Evolutionary conservation across 208 protist genomes (phyloP).

Genomic region (Trypanosoma lewisi): DNA sequence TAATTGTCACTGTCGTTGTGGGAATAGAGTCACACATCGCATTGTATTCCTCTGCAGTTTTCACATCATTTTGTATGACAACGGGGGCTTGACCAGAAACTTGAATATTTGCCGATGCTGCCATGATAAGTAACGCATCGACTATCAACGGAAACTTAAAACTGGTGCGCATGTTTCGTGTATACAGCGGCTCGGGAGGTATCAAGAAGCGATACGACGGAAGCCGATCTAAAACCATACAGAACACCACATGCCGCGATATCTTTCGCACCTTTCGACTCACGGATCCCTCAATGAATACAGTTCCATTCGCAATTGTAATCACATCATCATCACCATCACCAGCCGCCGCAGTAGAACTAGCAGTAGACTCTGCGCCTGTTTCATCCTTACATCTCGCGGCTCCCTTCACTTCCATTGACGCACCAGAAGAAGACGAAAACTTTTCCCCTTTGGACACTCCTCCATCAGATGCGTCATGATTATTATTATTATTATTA

Average conservation of each 20-base stretch:
- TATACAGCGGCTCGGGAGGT: slow-evolving; percentile 79
- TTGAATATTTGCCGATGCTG: slow-evolving; percentile 28
- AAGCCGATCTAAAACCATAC: slow-evolving; percentile 38
- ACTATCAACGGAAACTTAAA: slow-evolving; percentile 58
- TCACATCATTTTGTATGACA: not conserved
- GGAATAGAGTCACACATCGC: slow-evolving; percentile 42
- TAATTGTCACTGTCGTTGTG: slow-evolving; percentile 46
- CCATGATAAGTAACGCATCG: slow-evolving; percentile 70
- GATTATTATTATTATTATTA: too few species aligned
- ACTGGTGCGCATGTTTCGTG: slow-evolving; percentile 45
- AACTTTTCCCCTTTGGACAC: not conserved
- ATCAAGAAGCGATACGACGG: slow-evolving; percentile 74
- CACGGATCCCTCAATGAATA: slow-evolving; percentile 64
- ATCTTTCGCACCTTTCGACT: slow-evolving; percentile 62
- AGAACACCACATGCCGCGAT: slow-evolving; percentile 50
- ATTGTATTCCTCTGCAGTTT: slow-evolving; percentile 30
- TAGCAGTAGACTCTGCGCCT: not conserved
- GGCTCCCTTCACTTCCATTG: not conserved
- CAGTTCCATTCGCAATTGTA: slow-evolving; percentile 35
- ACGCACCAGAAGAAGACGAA: not conserved
- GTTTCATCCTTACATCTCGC: not conserved
- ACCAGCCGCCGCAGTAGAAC: not conserved
- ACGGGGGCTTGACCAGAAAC: not conserved
- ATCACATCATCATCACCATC: slow-evolving; percentile 25
- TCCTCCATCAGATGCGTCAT: too few species aligned